Conservation (phyloP, 2,329 filamentous ascomycete genomes). For the Fusarium nodosum region DNA sequence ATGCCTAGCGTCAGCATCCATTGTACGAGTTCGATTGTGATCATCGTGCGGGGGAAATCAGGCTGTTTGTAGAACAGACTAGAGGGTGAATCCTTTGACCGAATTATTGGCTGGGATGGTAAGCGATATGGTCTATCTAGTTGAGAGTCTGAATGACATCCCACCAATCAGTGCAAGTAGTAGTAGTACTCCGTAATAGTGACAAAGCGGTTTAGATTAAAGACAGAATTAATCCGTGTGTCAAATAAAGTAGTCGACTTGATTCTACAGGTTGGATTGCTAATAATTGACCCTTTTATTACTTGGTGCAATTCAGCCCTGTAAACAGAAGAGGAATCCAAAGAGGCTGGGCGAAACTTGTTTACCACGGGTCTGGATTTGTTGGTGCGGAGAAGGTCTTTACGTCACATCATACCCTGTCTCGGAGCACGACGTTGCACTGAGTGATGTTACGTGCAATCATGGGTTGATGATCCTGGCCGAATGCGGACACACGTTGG, state of each 20-base stretch:
- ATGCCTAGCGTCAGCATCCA: slow-evolving; percentile 12
- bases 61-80: slow-evolving; percentile 13
- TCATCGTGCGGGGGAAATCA: slow-evolving; percentile 43
- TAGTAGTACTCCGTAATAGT: neutral
- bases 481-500: neutral
- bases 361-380: slow-evolving; percentile 1
- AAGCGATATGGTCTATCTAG: slow-evolving; percentile 2
- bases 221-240: neutral
- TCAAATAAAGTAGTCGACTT: neutral
- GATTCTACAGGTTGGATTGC: neutral
- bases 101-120: slow-evolving; percentile 27
- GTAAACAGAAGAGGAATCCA: neutral
- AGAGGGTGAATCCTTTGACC: slow-evolving; percentile 19
- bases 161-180: slow-evolving; percentile 14
- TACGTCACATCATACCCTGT: slow-evolving; percentile 27
- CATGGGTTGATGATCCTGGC: neutral
- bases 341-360: slow-evolving; percentile 20
- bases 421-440: slow-evolving; percentile 10
- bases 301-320: neutral
- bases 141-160: neutral
- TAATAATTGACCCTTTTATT: neutral
- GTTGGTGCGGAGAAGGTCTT: slow-evolving; percentile 20
- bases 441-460: slow-evolving; percentile 8
- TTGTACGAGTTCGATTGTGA: slow-evolving; percentile 36
- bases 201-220: neutral